Evolutionary conservation across 2,329 filamentous ascomycete species (phyloP).

Genomic region (Dactylellina drechsleri): DNA sequence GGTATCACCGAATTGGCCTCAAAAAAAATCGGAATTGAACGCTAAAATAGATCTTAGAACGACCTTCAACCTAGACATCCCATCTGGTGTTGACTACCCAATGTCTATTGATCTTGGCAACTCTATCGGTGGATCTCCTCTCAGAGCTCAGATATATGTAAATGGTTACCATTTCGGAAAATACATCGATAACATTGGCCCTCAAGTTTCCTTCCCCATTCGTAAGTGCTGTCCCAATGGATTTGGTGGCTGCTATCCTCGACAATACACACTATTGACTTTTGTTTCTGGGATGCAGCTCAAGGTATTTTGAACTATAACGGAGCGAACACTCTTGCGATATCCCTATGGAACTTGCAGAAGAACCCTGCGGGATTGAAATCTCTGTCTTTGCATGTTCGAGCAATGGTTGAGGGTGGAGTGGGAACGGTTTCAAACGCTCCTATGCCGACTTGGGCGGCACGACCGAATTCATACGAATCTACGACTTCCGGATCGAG

Average conservation of each 20-base stretch:
- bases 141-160: slow-evolving; percentile 74
- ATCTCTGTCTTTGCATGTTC: slow-evolving; percentile 66
- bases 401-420: slow-evolving; percentile 67
- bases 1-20: neutral
- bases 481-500: too few relatives aligned
- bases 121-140: slow-evolving; percentile 62
- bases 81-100: slow-evolving; percentile 70
- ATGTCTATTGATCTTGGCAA: slow-evolving; percentile 70
- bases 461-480: slow-evolving; percentile 26
- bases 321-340: slow-evolving; percentile 74
- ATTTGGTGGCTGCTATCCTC: too few relatives aligned
- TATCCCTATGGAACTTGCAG: slow-evolving; percentile 76
- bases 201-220: slow-evolving; percentile 76
- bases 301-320: slow-evolving; percentile 72
- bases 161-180: slow-evolving; percentile 79
- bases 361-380: slow-evolving; percentile 68
- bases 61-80: slow-evolving; percentile 68
- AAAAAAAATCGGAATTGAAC: too few relatives aligned
- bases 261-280: too few relatives aligned
- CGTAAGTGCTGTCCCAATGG: slow-evolving; percentile 67
- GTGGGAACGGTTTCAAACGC: slow-evolving; percentile 63
- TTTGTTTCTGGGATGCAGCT: slow-evolving; percentile 11
- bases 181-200: slow-evolving; percentile 75
- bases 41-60: slow-evolving; percentile 59
- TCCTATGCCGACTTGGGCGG: slow-evolving; percentile 27